Conservation (phyloP, 2,329 filamentous ascomycete species). For the Tolypocladium pustulatum region DNA sequence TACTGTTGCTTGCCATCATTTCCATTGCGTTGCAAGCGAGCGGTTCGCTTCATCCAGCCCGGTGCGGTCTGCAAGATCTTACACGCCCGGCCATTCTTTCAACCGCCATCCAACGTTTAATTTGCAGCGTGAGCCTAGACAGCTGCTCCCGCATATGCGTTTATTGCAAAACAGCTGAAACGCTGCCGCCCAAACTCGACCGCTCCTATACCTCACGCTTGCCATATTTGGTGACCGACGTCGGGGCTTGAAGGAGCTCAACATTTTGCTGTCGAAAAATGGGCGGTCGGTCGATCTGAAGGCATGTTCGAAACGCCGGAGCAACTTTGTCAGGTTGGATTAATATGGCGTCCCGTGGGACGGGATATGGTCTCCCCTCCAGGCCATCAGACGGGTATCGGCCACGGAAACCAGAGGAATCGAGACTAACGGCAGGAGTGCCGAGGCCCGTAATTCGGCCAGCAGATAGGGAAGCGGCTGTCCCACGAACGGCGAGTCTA, state of each 20-base stretch:
- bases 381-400: constrained; percentile 26
- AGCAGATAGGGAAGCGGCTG: constrained; percentile 10
- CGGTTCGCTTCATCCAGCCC: not conserved
- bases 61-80: not conserved
- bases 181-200: not conserved
- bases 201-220: not conserved
- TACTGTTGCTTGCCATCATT: not conserved
- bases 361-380: constrained; percentile 27
- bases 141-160: not conserved
- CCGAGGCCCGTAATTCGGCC: constrained; percentile 13
- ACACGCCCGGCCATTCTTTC: not conserved
- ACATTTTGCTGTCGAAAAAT: not conserved
- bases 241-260: not conserved
- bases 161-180: not conserved
- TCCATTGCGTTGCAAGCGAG: not conserved
- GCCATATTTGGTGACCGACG: not conserved
- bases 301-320: constrained; percentile 1
- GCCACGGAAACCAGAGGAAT: constrained; percentile 15
- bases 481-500: constrained; percentile 8
- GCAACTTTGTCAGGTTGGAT: constrained; percentile 11
- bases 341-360: constrained; percentile 32
- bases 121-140: not conserved
- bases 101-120: not conserved
- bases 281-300: not conserved
- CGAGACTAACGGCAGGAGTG: constrained; percentile 7